Evolutionary conservation across 768 basidiomycete genomes (phyloP), one percentile per base, ranked within the genome.

Genomic region (Leccinum subtestaceum): DNA sequence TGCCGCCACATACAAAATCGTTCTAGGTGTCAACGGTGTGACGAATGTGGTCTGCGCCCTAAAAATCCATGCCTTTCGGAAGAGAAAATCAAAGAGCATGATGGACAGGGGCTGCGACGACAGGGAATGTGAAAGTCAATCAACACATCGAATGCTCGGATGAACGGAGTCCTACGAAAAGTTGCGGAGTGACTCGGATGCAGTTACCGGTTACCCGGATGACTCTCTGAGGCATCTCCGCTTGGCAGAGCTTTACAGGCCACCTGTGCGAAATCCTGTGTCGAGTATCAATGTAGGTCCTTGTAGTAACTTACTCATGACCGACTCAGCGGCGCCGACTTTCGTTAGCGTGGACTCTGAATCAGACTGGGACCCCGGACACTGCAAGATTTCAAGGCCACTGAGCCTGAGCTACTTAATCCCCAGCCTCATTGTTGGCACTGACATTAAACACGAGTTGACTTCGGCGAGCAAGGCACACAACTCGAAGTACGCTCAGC

Each of bases 301-400:
- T 34, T 34, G 34, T 34, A 32, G 32, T 32, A 34, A 34, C 12
- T 34, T 34, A 34, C 34, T 36, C 13, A 15, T 15, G 34, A 36
- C 36, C 36, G 36, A 11, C 36, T 15, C 36, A 36, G 36, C 36
- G 13, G 36, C 36, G 15, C 36, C 36, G 36, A 15, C 36, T 34
- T 34, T 34, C 34, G 34, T 13, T 34, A 34, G 34, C 12, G 34
- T 13, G 34, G 34, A 34, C 34, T 34, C 34, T 38, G 36, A 38
- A 31, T 51, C 48, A 8, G 38, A 55, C 49, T 61, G 45, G 45
- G 67, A 68, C 68, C 66, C 68, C 62, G 50, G 59, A 64, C 67
- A 69, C 69, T 19, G 46, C 62, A 50, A 34, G 40, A 47, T 58
- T 49, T 23, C 19, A 50, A 27, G 29, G 32, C 32, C 11, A 32